Conservation (phyloP, 2,329 filamentous ascomycete genomes). For the Emmonsia crescens region DNA sequence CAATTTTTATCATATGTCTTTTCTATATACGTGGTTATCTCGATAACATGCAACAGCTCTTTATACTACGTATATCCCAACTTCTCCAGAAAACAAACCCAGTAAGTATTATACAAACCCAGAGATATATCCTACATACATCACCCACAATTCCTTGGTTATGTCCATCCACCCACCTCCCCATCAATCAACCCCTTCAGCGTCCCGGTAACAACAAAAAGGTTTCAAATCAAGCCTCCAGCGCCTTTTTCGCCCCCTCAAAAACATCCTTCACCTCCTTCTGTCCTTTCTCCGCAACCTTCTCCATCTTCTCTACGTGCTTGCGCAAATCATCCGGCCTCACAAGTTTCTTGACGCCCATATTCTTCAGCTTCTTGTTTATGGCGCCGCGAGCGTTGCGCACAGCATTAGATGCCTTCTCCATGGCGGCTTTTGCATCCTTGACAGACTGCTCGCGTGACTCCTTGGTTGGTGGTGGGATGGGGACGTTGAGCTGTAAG, state of each 20-base stretch:
- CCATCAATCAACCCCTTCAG: not conserved
- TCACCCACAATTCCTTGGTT: too few species aligned
- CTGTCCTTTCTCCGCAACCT: slow-evolving; percentile 35
- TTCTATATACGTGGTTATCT: not conserved
- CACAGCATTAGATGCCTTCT: slow-evolving; percentile 30
- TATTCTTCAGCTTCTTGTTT: slow-evolving; percentile 36
- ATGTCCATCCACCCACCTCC: not conserved
- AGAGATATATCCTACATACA: not conserved
- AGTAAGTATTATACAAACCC: not conserved
- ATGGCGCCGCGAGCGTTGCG: slow-evolving; percentile 34
- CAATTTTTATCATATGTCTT: not conserved
- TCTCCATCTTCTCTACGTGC: slow-evolving; percentile 39
- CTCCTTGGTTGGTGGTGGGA: slow-evolving; percentile 38
- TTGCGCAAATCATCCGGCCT: slow-evolving; percentile 37
- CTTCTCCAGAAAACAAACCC: not conserved
- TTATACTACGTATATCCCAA: not conserved
- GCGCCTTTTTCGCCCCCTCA: slow-evolving; percentile 29
- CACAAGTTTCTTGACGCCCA: slow-evolving; percentile 34
- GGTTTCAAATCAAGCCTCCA: slow-evolving; percentile 17
- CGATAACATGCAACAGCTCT: not conserved
- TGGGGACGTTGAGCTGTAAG: slow-evolving; percentile 35
- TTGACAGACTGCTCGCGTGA: slow-evolving; percentile 32
- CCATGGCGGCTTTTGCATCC: slow-evolving; percentile 33
- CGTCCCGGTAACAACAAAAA: not conserved
- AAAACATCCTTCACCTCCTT: slow-evolving; percentile 37